Percentiles rank a stretch among this genome's conserved stretches.
These are phyloP conservation scores for Paecilomyces sp. DNA, from an alignment of 2,329 filamentous ascomycete species.

Conservation along the genomic window DNA sequence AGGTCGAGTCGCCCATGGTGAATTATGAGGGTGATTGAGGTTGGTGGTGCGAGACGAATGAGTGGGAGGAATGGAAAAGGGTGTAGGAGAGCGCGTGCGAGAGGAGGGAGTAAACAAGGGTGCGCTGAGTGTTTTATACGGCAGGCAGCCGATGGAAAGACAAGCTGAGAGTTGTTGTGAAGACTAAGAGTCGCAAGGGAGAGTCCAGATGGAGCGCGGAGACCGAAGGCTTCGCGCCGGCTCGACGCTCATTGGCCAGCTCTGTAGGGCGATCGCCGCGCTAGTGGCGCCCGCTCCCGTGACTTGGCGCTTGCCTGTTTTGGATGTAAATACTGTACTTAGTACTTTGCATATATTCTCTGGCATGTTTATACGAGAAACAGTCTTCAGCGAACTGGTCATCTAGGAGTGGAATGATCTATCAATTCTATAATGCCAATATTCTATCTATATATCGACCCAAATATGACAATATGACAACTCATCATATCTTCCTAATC, in stretches of 20 bases:
- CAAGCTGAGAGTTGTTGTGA: not conserved
- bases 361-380: too few relatives aligned
- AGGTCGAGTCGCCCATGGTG: slow-evolving; percentile 27
- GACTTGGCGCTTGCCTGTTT: not conserved
- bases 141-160: slow-evolving; percentile 1
- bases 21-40: slow-evolving; percentile 1
- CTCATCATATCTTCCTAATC: not conserved
- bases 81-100: slow-evolving; percentile 11
- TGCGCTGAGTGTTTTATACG: slow-evolving; percentile 1
- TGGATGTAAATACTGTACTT: not conserved
- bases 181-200: not conserved
- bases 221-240: not conserved
- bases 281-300: not conserved
- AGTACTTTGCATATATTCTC: too few relatives aligned
- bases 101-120: slow-evolving; percentile 10
- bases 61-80: slow-evolving; percentile 9
- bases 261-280: not conserved
- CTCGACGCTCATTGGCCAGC: not conserved
- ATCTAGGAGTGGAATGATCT: too few relatives aligned
- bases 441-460: too few relatives aligned
- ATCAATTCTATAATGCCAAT: too few relatives aligned
- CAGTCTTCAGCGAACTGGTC: too few relatives aligned
- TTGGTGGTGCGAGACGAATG: not conserved
- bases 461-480: not conserved
- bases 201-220: not conserved